phyloP scores from a whole-genome alignment of 208 protist species.

The Phytomonas serpens region DNA sequence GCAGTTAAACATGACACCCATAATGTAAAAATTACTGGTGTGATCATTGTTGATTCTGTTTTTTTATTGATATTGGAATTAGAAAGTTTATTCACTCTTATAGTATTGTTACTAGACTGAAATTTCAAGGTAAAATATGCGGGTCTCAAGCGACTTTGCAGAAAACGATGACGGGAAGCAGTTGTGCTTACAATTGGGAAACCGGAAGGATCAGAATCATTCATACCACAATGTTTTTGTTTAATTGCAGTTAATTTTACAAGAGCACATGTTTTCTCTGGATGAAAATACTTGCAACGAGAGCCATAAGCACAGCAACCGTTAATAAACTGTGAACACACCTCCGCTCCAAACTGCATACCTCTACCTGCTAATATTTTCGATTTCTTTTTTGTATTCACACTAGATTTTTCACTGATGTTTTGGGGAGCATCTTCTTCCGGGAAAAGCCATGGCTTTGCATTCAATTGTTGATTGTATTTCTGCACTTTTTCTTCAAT shows the following conservation, averaged over 20 bases:
- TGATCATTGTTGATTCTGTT: neutral
- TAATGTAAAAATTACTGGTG: neutral
- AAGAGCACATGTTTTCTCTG: constrained; percentile 27
- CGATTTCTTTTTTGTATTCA: neutral
- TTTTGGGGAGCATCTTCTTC: neutral
- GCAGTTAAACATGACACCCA: neutral
- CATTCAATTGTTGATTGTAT: constrained; percentile 46
- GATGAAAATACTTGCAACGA: constrained; percentile 49
- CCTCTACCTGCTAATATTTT: neutral
- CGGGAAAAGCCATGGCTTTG: constrained; percentile 48
- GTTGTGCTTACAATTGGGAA: constrained; percentile 21
- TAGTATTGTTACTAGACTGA: neutral
- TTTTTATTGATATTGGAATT: neutral
- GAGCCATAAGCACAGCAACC: constrained; percentile 42
- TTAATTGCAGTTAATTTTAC: constrained; percentile 24
- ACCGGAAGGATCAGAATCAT: constrained; percentile 11
- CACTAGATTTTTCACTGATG: neutral
- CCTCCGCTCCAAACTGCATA: constrained; percentile 28
- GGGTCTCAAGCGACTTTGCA: constrained; percentile 35
- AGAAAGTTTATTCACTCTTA: neutral
- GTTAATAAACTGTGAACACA: constrained; percentile 42
- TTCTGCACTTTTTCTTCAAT: constrained; percentile 66
- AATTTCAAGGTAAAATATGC: constrained; percentile 31
- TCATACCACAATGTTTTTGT: constrained; percentile 10
- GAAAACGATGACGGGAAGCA: constrained; percentile 12